These are phyloP conservation scores for Monilinia laxa DNA, from an alignment of 2,329 filamentous ascomycete genomes.

Conservation along the genomic window DNA sequence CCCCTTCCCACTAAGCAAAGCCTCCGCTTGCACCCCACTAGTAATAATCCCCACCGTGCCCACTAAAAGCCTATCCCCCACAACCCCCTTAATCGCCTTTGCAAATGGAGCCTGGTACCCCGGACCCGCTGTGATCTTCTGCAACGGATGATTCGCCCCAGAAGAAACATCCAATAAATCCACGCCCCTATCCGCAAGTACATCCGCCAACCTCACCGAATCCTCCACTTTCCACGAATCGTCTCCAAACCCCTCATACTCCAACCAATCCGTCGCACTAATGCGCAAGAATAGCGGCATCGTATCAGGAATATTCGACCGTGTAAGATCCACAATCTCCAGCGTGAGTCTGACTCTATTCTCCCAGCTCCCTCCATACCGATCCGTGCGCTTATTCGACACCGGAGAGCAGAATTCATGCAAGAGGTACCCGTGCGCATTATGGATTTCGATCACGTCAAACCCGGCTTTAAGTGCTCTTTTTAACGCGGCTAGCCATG, in stretches of 20 bases:
- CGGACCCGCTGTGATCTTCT: slow-evolving; percentile 58
- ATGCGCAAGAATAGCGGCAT: slow-evolving; percentile 75
- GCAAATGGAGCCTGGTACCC: slow-evolving; percentile 73
- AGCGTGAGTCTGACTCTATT: slow-evolving; percentile 68
- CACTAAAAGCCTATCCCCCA: slow-evolving; percentile 59
- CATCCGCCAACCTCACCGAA: slow-evolving; percentile 59
- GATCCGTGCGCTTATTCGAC: slow-evolving; percentile 66
- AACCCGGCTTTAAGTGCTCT: slow-evolving; percentile 64
- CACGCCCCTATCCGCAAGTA: slow-evolving; percentile 65
- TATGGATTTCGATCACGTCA: slow-evolving; percentile 78
- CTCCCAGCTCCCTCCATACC: slow-evolving; percentile 68
- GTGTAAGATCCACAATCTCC: slow-evolving; percentile 63
- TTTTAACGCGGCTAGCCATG: slow-evolving; percentile 58
- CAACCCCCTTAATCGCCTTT: slow-evolving; percentile 66
- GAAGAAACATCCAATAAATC: slow-evolving; percentile 73
- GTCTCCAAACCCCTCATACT: slow-evolving; percentile 53
- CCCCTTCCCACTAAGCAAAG: slow-evolving; percentile 47
- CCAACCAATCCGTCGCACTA: slow-evolving; percentile 74
- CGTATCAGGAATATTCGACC: slow-evolving; percentile 60
- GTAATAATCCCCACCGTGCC: slow-evolving; percentile 52
- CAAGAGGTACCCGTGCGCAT: slow-evolving; percentile 76
- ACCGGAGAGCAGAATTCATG: slow-evolving; percentile 68
- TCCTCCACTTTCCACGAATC: slow-evolving; percentile 69
- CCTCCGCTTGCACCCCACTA: slow-evolving; percentile 47
- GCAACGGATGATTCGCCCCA: slow-evolving; percentile 61